Base-by-base conservation (phyloP, 805 yeast genomes). In the Wickerhamomyces queroliae region DNA sequence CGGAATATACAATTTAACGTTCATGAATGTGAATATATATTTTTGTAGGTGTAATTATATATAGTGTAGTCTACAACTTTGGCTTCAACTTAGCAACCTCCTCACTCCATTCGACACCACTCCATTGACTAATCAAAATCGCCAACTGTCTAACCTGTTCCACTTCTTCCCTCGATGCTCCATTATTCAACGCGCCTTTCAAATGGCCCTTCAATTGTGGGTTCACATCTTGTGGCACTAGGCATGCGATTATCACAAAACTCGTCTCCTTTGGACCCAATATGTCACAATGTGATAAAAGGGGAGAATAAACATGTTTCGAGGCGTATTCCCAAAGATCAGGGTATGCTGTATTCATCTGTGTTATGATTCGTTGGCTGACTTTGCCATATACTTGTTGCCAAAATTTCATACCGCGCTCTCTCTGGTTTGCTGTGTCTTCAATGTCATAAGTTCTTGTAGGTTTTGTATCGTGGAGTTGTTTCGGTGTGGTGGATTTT, bases 151-250 rank as follows among this genome's bases (percentile, higher is more conserved):
- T 68, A 10, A 78, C 73, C 2, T 76, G 77, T 37, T 68, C 66
- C 23, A 88, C 66, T 42, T 83, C 83, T 37, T 80, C 84, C 22
- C 58, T 53, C 9, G 83, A 67, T 8, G 85, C 83, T 0, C 96
- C 96, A 22, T 78, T 74, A 52, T 87, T 88, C 36, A 80, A 45
- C 0, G 96, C 96, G 0, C 97, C 97, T 57, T 73, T 76, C 44
- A 90, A 68, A 56, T 90, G 97, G 0, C 97, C 97, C 61, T 87
- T 85, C 48, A 90, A 68, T 52, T 90, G 96, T 0, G 96, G 95
- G 49, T 85, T 87, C 10, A 90, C 96, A 59, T 90, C 95, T 56
- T 87, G 96, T 1, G 97, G 96, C 10, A 90, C 79, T 48, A 90
- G 69, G 44, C 91, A 72, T 1, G 95, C 80, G 15, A 90, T 74